Evolutionary conservation across 2,329 filamentous ascomycete species (phyloP).

Genomic region (Neodidymelliopsis sp.): DNA sequence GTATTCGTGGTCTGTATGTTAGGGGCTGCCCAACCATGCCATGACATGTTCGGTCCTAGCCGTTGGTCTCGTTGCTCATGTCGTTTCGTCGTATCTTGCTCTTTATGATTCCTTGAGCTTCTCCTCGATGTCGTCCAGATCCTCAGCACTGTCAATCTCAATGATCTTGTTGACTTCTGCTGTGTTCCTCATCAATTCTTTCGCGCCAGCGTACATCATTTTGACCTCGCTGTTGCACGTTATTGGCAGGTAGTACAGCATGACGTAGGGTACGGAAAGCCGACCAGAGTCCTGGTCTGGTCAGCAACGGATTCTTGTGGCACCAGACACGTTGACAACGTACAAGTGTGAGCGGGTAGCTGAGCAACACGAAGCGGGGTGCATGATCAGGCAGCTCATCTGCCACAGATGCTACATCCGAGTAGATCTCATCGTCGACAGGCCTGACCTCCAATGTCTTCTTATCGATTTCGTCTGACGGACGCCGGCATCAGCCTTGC

Average conservation of each 20-base stretch:
- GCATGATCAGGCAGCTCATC: conserved; percentile 94
- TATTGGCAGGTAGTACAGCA: conserved; percentile 92
- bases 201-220: conserved; percentile 95
- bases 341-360: conserved; percentile 89
- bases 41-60: neutral
- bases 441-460: conserved; percentile 88
- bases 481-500: conserved; percentile 39
- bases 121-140: conserved; percentile 80
- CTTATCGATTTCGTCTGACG: conserved; percentile 85
- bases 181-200: conserved; percentile 93
- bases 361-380: conserved; percentile 87
- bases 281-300: conserved; percentile 75
- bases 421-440: conserved; percentile 83
- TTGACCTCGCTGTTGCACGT: conserved; percentile 87
- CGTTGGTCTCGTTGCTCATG: neutral
- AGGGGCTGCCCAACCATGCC: neutral
- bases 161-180: conserved; percentile 88
- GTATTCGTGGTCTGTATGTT: neutral
- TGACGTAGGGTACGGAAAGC: conserved; percentile 87
- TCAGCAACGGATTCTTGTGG: neutral
- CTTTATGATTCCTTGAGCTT: conserved; percentile 57
- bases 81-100: neutral
- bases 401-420: conserved; percentile 77
- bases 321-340: conserved; percentile 25
- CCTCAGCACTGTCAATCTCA: conserved; percentile 81